phyloP scores from a whole-genome alignment of 768 basidiomycete genomes.

The Tubosaeta sp. region DNA sequence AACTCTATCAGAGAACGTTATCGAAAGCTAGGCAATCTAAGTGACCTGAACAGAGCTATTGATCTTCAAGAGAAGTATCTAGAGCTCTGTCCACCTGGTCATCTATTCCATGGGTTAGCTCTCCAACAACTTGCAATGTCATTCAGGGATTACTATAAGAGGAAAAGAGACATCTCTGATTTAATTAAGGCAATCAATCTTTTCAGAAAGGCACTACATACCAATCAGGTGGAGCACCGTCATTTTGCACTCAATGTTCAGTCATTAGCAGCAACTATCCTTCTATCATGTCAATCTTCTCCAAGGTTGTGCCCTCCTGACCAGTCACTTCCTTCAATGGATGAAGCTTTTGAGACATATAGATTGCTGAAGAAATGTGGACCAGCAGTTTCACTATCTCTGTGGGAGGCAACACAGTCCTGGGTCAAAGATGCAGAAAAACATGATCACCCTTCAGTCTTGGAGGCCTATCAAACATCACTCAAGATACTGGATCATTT shows the following conservation, averaged over 20 bases:
- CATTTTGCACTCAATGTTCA: background rate
- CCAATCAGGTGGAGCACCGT: background rate
- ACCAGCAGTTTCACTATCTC: background rate
- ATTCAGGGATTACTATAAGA: too few relatives aligned
- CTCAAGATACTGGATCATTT: background rate
- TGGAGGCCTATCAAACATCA: background rate
- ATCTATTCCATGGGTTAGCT: too few relatives aligned
- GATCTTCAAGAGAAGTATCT: too few relatives aligned
- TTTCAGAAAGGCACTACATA: background rate
- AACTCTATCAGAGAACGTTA: too few relatives aligned
- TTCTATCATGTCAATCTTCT: background rate
- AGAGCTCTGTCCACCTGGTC: too few relatives aligned
- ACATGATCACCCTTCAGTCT: background rate
- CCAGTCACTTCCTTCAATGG: too few relatives aligned
- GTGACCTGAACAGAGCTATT: too few relatives aligned
- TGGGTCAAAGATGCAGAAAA: background rate
- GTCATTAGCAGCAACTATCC: background rate
- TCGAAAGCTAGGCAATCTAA: too few relatives aligned
- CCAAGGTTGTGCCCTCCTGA: too few relatives aligned
- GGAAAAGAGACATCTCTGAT: too few relatives aligned
- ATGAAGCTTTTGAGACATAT: background rate
- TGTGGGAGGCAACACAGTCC: background rate
- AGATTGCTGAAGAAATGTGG: background rate
- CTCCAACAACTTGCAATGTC: too few relatives aligned
- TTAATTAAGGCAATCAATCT: too few relatives aligned